A percentile compares a stretch with the other conserved stretches of the same genome.
Conservation (phyloP, 768 basidiomycete species). For the Hygrocybe punicea region DNA sequence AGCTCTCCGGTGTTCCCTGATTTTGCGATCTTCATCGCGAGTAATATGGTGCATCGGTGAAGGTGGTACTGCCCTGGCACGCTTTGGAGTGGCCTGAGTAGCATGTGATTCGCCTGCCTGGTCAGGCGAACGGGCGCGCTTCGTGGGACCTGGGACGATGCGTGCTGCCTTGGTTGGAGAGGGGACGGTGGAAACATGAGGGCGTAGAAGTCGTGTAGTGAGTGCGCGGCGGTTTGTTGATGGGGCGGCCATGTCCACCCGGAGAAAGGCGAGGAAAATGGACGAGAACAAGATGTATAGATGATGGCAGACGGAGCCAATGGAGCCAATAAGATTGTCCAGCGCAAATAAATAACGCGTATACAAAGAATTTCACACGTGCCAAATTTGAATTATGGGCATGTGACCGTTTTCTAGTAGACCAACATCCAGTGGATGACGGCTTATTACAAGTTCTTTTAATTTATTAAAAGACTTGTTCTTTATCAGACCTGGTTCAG, state of each 20-base stretch:
- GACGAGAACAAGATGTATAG: neutral
- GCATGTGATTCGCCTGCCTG: constrained; percentile 29
- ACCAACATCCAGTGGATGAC: too few relatives aligned
- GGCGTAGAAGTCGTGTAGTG: neutral
- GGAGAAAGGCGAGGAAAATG: neutral
- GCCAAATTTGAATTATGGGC: neutral
- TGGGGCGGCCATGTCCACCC: neutral
- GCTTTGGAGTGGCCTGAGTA: constrained; percentile 35
- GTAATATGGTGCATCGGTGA: constrained; percentile 13
- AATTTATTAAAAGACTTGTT: too few relatives aligned
- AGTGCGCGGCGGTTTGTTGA: neutral
- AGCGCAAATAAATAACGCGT: constrained; percentile 1
- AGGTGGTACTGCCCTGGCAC: constrained; percentile 37
- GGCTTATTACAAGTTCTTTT: too few relatives aligned
- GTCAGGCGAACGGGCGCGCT: constrained; percentile 32
- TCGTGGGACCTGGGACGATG: constrained; percentile 10
- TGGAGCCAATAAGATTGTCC: neutral
- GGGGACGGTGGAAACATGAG: neutral
- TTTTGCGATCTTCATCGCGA: constrained; percentile 40
- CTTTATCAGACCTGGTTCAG: too few relatives aligned
- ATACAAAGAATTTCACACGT: neutral
- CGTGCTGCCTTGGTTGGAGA: constrained; percentile 5
- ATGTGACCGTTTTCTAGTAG: neutral
- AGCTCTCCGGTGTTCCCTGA: constrained; percentile 46
- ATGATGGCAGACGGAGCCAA: neutral